phyloP scores from a whole-genome alignment of 371 early-diverging fungal genomes.

The Circinella umbellata region DNA sequence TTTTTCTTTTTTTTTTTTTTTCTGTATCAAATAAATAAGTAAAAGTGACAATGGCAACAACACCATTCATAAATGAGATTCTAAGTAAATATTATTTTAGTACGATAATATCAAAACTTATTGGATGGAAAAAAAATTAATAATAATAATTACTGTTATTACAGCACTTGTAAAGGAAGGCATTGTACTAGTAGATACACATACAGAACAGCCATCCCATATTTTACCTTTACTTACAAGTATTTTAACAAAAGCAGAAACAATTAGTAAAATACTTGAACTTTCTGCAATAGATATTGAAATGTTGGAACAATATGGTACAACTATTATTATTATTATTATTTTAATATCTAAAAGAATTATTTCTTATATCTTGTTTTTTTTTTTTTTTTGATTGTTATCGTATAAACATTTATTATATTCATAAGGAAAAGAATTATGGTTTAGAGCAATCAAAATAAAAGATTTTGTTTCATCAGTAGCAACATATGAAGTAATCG shows the following conservation, averaged over 20 bases:
- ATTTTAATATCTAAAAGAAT: no score
- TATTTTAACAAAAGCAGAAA: constrained; percentile 1
- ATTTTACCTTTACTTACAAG: constrained; percentile 4
- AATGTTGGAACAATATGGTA: constrained; percentile 3
- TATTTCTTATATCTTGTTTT: neutral
- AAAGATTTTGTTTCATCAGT: neutral
- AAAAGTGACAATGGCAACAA: no score
- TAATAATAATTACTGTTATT: no score
- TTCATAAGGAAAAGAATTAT: constrained; percentile 1
- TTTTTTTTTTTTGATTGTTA: neutral
- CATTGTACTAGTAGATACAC: neutral
- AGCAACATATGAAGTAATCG: neutral
- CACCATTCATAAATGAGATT: no score
- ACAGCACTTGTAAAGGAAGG: constrained; percentile 3
- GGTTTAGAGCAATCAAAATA: neutral
- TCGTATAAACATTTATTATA: no score
- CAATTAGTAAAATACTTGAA: neutral
- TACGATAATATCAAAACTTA: no score
- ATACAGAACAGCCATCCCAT: neutral
- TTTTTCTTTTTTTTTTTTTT: no score
- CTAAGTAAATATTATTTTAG: no score
- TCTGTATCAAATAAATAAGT: no score
- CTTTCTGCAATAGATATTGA: constrained; percentile 1
- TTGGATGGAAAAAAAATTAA: no score
- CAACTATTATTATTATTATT: neutral